Evolutionary conservation across 345 rosid genomes (phyloP).

Genomic region (Psidium guajava): DNA sequence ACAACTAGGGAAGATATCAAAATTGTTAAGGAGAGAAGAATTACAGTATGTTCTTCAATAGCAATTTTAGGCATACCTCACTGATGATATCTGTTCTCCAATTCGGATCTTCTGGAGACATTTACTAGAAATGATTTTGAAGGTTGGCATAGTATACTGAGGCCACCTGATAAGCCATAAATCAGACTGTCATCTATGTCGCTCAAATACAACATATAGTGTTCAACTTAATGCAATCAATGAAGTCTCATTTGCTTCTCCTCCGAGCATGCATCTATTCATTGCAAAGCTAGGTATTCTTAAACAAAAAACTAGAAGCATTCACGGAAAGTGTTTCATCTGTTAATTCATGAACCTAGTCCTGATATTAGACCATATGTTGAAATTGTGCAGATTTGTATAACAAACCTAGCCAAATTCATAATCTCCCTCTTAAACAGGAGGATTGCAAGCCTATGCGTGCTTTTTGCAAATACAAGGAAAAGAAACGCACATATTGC

Average conservation of each 20-base stretch:
- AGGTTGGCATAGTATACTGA: conserved; percentile 53
- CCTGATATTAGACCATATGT: background rate
- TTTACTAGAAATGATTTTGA: conserved; percentile 36
- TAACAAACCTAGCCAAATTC: background rate
- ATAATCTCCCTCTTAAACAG: background rate
- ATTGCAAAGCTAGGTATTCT: background rate
- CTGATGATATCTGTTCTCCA: conserved; percentile 64
- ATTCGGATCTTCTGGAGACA: conserved; percentile 50
- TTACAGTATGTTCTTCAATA: background rate
- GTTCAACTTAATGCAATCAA: background rate
- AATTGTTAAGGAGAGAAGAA: conserved; percentile 10
- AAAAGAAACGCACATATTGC: background rate
- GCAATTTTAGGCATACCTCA: conserved; percentile 43
- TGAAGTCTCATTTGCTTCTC: background rate
- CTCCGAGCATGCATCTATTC: background rate
- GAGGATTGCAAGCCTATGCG: background rate
- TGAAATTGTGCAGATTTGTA: background rate
- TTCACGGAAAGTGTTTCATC: background rate
- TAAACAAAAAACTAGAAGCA: background rate
- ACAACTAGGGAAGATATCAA: conserved; percentile 14
- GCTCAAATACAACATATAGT: background rate
- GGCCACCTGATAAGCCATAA: conserved; percentile 68
- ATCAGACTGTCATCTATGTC: background rate
- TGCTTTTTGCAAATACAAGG: background rate
- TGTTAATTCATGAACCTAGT: background rate